phyloP scores from a whole-genome alignment of 148 eudicot genomes.

The Chenopodium quinoa region DNA sequence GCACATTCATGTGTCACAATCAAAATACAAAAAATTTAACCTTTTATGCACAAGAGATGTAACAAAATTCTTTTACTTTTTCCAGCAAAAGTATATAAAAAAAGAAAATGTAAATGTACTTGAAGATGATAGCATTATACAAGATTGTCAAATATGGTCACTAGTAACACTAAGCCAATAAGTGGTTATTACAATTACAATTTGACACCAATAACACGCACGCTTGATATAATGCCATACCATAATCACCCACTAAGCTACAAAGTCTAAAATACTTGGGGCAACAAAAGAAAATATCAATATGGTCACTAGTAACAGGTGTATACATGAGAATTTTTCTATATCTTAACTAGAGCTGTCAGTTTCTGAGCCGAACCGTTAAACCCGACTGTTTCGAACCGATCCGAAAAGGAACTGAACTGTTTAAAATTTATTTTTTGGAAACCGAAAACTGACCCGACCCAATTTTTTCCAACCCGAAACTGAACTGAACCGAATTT shows the following conservation, averaged over 20 bases:
- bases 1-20: constrained; percentile 1
- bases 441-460: too few relatives aligned
- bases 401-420: too few relatives aligned
- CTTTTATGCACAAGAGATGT: constrained; percentile 5
- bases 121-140: not conserved
- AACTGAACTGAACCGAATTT: too few relatives aligned
- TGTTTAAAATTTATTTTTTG: too few relatives aligned
- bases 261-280: not conserved
- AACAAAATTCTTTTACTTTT: not conserved
- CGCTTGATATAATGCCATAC: not conserved
- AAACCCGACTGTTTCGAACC: too few relatives aligned
- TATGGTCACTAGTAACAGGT: too few relatives aligned
- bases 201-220: constrained; percentile 11
- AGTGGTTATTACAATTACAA: constrained; percentile 7
- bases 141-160: constrained; percentile 4
- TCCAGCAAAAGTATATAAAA: not conserved
- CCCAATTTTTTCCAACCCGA: too few relatives aligned
- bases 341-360: too few relatives aligned
- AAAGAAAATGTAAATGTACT: not conserved
- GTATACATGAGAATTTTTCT: too few relatives aligned
- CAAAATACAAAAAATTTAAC: constrained; percentile 1
- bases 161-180: not conserved
- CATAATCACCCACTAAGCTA: constrained; percentile 18
- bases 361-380: too few relatives aligned
- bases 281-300: not conserved